phyloP scores from a whole-genome alignment of 352 stramenopile species.

The Phytopythium sindhum region DNA sequence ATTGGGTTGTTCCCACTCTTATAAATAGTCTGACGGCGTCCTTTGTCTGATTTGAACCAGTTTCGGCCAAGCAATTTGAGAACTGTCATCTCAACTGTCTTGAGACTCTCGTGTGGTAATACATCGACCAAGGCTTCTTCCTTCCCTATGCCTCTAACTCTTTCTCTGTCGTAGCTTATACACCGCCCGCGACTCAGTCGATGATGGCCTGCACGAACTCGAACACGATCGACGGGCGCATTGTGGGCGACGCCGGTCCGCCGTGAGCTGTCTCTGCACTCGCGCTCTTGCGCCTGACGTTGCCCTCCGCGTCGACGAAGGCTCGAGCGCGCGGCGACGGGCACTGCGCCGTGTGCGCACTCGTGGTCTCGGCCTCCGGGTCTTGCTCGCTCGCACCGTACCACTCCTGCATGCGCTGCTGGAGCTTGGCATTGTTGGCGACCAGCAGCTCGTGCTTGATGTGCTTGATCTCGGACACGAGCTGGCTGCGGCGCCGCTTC shows the following conservation, averaged over 20 bases:
- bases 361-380: constrained; percentile 26
- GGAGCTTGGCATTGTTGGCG: constrained; percentile 11
- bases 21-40: not conserved
- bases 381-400: constrained; percentile 24
- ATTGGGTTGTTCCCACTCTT: not conserved
- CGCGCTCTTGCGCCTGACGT: constrained; percentile 26
- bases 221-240: constrained; percentile 20
- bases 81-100: not conserved
- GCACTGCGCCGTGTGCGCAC: constrained; percentile 15
- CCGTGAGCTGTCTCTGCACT: too few species aligned
- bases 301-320: constrained; percentile 33
- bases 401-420: constrained; percentile 29
- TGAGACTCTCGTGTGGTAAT: not conserved
- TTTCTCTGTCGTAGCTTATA: not conserved
- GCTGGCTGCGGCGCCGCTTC: constrained; percentile 18
- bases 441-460: constrained; percentile 24
- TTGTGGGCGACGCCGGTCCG: not conserved
- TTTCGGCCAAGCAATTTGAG: not conserved
- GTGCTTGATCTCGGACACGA: constrained; percentile 18
- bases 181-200: constrained; percentile 6
- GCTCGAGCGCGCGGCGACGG: constrained; percentile 23
- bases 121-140: not conserved
- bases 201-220: constrained; percentile 31
- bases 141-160: not conserved
- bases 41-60: not conserved